A percentile compares a stretch with the other conserved stretches of the same genome.
Evolutionary conservation across 2,329 filamentous ascomycete species (phyloP).

Genomic region (Scleromitrula shiraiana): DNA sequence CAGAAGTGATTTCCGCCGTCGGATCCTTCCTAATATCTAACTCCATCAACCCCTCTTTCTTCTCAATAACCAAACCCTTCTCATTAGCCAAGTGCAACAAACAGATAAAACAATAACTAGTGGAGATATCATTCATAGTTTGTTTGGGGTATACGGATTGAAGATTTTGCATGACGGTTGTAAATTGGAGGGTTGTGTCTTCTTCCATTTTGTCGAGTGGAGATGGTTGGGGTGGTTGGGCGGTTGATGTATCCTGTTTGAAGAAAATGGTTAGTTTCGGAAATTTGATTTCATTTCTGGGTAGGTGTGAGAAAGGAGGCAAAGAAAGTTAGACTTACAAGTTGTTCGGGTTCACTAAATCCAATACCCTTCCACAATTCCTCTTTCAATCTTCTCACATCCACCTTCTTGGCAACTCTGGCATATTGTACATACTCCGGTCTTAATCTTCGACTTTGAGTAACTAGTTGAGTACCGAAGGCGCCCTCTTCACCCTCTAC

Average conservation of each 20-base stretch:
- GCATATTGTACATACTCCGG: conserved; percentile 66
- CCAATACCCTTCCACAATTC: conserved; percentile 62
- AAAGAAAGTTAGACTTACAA: too few relatives aligned
- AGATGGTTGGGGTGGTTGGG: conserved; percentile 27
- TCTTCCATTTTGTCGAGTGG: conserved; percentile 30
- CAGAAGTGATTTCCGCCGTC: conserved; percentile 46
- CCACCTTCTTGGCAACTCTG: conserved; percentile 62
- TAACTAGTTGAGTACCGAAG: conserved; percentile 61
- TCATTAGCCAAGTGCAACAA: conserved; percentile 69
- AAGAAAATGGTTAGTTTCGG: not conserved
- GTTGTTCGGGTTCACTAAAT: conserved; percentile 41
- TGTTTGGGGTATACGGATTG: conserved; percentile 79
- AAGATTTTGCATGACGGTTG: conserved; percentile 81
- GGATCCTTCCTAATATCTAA: conserved; percentile 55
- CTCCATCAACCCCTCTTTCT: conserved; percentile 44
- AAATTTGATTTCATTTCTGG: not conserved
- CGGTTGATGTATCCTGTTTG: conserved; percentile 3
- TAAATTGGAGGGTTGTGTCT: conserved; percentile 66
- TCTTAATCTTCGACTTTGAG: conserved; percentile 52
- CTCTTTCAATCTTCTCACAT: conserved; percentile 60
- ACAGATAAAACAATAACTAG: conserved; percentile 85
- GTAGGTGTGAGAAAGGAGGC: not conserved
- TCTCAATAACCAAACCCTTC: conserved; percentile 58
- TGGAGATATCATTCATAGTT: conserved; percentile 89
- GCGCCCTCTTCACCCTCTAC: conserved; percentile 32